Evolutionary conservation across 2,329 filamentous ascomycete genomes (phyloP).

Genomic region (Ceratocystis ficicola): DNA sequence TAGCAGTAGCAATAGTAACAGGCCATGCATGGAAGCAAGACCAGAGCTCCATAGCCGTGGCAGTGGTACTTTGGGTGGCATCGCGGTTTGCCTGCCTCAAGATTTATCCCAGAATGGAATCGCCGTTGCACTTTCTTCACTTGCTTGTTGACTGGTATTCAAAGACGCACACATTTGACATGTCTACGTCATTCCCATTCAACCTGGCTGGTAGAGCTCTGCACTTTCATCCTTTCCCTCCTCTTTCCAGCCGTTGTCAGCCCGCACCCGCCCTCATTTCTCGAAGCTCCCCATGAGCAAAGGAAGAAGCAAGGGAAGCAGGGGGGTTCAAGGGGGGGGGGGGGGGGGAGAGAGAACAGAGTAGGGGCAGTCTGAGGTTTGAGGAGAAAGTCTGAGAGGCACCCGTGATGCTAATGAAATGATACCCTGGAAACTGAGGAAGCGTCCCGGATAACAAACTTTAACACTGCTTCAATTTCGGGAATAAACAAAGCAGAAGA

Average conservation of each 20-base stretch:
- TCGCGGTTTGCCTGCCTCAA: too few species aligned
- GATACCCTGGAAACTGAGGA: neutral
- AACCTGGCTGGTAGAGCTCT: neutral
- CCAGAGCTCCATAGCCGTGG: too few species aligned
- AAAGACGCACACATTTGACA: neutral
- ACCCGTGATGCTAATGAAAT: neutral
- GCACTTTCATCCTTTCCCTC: too few species aligned
- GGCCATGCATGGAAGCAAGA: too few species aligned
- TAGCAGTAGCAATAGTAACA: neutral
- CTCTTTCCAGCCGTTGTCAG: too few species aligned
- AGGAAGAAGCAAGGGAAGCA: neutral
- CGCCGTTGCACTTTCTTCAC: neutral
- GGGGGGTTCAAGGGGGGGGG: neutral
- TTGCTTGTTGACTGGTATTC: neutral
- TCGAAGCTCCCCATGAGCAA: neutral
- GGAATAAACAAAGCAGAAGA: neutral
- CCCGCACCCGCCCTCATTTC: neutral
- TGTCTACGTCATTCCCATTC: neutral
- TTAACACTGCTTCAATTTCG: neutral
- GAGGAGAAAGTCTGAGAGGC: conserved; percentile 1
- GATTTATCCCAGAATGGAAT: neutral
- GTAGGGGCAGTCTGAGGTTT: neutral
- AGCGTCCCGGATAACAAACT: neutral
- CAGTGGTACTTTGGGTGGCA: too few species aligned
- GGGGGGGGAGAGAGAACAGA: neutral